Base-by-base conservation (phyloP, 441 rosid species). In the Euphorbia schlechtendalii region DNA sequence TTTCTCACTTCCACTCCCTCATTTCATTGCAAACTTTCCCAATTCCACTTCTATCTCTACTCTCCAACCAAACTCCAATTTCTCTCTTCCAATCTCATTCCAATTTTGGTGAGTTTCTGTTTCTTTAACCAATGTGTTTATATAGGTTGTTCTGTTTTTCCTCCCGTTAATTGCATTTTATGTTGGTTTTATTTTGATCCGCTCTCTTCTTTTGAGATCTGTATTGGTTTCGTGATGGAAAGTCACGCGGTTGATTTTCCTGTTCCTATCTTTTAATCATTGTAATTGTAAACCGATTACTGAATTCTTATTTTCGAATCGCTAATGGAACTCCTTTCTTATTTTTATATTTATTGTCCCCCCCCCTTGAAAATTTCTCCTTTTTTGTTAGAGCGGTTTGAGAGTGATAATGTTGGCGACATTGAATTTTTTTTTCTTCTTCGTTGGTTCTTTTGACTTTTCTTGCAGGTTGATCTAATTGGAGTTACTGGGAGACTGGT, bases 401-500 rank as follows among this genome's bases (percentile, higher is more conserved):
- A 11, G 53, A 68, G 65, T 59, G 65, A 27, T 17, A 53, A 63
- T 69, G n/a, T 4, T 65, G 3, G 68, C 34, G 25, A 41, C 61
- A 18, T 32, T 66, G 64, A 57, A 71, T 43, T 64, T 70, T 36
- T 59, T 58, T 52, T 59, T 56, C 27, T 51, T 61, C 27, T 45
- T 62, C 7, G 34, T 28, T 48, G 14, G 59, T n/a, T 66, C 63
- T 36, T 72, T 62, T 48, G 24, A 46, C 22, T 52, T 49, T 45
- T 13, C 32, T 36, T 0, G 71, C 78, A 80, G 86, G 68, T 74
- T 78, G 72, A 76, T 79, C 77, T 62, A 65, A 60, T 61, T 76
- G 56, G 63, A 57, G 63, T 64, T 59, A 62, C 76, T 25, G 14
- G 49, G 49, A 45, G 64, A 69, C 64, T 71, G 18, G 70, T 63